A percentile compares a stretch with the other conserved stretches of the same genome.
Conservation (phyloP, 495 filamentous ascomycete genomes). For the Podospora tetraspora region DNA sequence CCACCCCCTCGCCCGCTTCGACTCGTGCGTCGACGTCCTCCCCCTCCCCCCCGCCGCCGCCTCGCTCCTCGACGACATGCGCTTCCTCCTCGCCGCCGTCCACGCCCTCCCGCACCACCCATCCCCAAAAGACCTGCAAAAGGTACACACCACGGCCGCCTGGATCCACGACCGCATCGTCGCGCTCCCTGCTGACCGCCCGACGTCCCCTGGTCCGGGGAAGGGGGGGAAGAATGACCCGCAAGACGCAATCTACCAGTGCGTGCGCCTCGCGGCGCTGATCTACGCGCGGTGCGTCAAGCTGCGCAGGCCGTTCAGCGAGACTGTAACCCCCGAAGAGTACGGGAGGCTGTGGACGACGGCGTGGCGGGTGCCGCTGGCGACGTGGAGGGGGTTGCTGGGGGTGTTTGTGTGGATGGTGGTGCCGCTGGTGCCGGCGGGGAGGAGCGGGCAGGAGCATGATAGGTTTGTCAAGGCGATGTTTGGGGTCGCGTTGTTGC, state of each 20-base stretch:
- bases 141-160: slow-evolving; percentile 28
- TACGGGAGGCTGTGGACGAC: slow-evolving; percentile 35
- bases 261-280: slow-evolving; percentile 29
- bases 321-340: slow-evolving; percentile 17
- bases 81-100: slow-evolving; percentile 30
- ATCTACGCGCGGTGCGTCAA: slow-evolving; percentile 34
- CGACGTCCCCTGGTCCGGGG: too few species aligned
- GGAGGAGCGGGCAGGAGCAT: slow-evolving; percentile 14
- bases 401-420: slow-evolving; percentile 35
- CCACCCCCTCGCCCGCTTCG: slow-evolving; percentile 23
- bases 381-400: slow-evolving; percentile 29
- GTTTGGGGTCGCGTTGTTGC: slow-evolving; percentile 27
- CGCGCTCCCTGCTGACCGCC: slow-evolving; percentile 20
- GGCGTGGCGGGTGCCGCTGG: slow-evolving; percentile 31
- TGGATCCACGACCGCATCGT: slow-evolving; percentile 33
- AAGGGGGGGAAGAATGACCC: too few species aligned
- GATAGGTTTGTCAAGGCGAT: slow-evolving; percentile 33
- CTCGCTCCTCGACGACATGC: slow-evolving; percentile 39
- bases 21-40: slow-evolving; percentile 27
- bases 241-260: slow-evolving; percentile 30
- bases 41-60: slow-evolving; percentile 28
- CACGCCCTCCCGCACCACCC: slow-evolving; percentile 26
- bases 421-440: slow-evolving; percentile 23
- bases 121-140: slow-evolving; percentile 28
- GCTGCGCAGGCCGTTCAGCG: slow-evolving; percentile 25